Evolutionary conservation across 1,284 basidiomycete genomes (phyloP).

Genomic region (Microbotryum intermedium): DNA sequence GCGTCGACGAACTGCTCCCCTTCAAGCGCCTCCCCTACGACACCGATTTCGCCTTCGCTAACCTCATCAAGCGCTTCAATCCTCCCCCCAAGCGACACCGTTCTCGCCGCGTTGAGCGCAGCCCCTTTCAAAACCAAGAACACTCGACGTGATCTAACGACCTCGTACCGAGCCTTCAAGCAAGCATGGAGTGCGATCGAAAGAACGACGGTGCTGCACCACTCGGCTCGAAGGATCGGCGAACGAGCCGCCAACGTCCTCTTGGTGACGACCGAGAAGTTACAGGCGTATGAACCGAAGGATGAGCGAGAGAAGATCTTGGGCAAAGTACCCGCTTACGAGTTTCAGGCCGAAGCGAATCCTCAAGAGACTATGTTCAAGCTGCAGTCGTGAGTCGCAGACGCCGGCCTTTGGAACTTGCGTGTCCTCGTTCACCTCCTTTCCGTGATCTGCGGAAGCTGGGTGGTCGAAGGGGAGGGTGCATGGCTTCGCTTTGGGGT

Average conservation of each 20-base stretch:
- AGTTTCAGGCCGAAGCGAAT: conserved; percentile 5
- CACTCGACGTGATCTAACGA: conserved; percentile 12
- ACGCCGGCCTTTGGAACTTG: too few species aligned
- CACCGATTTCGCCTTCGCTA: neutral
- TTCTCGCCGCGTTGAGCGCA: neutral
- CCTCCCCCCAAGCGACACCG: neutral
- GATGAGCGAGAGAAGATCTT: neutral
- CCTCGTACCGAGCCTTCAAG: neutral
- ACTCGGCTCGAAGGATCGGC: neutral
- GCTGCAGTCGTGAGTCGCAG: conserved; percentile 15
- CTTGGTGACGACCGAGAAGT: neutral
- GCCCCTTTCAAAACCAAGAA: conserved; percentile 2
- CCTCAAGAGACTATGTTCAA: conserved; percentile 4
- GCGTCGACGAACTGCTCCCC: neutral
- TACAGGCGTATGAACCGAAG: conserved; percentile 4
- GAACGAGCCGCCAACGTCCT: conserved; percentile 10
- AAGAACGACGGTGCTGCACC: neutral
- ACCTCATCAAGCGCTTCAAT: neutral
- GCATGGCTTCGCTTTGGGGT: too few species aligned
- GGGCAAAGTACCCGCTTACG: conserved; percentile 8
- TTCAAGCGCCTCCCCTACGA: neutral
- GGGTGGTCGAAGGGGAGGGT: too few species aligned
- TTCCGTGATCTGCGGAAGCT: too few species aligned
- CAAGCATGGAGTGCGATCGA: conserved; percentile 4
- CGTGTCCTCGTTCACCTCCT: too few species aligned